phyloP scores from a whole-genome alignment of 495 filamentous ascomycete species.

The Arthonia radiata region DNA sequence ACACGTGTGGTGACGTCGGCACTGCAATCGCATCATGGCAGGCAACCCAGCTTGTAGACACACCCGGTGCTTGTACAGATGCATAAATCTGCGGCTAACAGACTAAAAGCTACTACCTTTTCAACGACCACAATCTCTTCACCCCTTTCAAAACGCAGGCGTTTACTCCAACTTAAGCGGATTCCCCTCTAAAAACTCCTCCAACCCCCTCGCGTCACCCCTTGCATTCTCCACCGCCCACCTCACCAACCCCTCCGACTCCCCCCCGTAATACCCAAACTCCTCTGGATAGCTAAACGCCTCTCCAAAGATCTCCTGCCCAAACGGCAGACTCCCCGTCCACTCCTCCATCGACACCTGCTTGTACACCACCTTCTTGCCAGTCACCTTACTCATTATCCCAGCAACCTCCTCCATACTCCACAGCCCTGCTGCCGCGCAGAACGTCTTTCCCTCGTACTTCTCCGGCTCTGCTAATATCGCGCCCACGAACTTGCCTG shows the following conservation, averaged over 20 bases:
- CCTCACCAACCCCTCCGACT: constrained; percentile 15
- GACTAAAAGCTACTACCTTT: too few species aligned
- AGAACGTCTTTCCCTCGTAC: constrained; percentile 22
- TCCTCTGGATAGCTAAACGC: constrained; percentile 16
- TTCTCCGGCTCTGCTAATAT: constrained; percentile 25
- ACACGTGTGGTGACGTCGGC: too few species aligned
- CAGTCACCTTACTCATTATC: constrained; percentile 16
- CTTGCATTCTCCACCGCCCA: constrained; percentile 15
- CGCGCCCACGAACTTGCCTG: constrained; percentile 26
- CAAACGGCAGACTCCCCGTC: constrained; percentile 9
- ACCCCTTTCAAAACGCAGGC: too few species aligned
- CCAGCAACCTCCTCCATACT: constrained; percentile 14
- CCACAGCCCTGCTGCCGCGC: constrained; percentile 16
- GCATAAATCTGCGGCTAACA: too few species aligned
- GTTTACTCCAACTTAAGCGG: constrained; percentile 8
- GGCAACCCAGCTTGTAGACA: too few species aligned
- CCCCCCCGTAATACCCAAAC: constrained; percentile 22
- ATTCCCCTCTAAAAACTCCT: constrained; percentile 19
- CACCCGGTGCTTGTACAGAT: too few species aligned
- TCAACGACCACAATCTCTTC: too few species aligned
- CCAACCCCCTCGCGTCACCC: constrained; percentile 19
- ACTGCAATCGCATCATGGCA: too few species aligned
- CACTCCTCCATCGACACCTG: constrained; percentile 19
- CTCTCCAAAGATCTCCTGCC: constrained; percentile 12
- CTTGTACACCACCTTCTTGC: constrained; percentile 21